phyloP scores from a whole-genome alignment of 2,329 filamentous ascomycete species.

The Fusarium sp. region DNA sequence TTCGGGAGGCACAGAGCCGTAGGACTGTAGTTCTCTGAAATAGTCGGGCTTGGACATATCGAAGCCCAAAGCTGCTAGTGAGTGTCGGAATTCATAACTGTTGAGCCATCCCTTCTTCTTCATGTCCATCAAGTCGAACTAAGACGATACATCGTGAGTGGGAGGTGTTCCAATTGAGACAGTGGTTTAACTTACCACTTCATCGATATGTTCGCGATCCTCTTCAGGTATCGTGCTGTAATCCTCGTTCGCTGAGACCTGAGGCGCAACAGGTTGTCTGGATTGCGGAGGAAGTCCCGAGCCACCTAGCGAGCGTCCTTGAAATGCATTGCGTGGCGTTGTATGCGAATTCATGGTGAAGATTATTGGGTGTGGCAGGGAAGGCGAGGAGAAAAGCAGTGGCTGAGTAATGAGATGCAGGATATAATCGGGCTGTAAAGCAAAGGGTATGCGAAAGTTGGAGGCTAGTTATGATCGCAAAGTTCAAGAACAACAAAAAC shows the following conservation, averaged over 20 bases:
- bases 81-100: conserved; percentile 98
- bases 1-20: conserved; percentile 77
- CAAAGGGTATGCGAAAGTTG: conserved; percentile 10
- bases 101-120: conserved; percentile 95
- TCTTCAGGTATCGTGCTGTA: conserved; percentile 76
- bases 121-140: conserved; percentile 97
- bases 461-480: conserved; percentile 29
- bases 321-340: conserved; percentile 52
- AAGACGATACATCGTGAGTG: conserved; percentile 32
- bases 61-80: conserved; percentile 94
- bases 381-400: conserved; percentile 14
- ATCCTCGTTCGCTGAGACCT: conserved; percentile 53
- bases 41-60: conserved; percentile 89
- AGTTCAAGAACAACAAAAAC: conserved; percentile 16
- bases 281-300: conserved; percentile 49
- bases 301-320: conserved; percentile 50
- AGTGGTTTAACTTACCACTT: conserved; percentile 74
- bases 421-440: conserved; percentile 3
- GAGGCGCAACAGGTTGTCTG: conserved; percentile 49
- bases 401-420: conserved; percentile 20
- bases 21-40: conserved; percentile 80
- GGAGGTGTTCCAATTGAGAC: neutral
- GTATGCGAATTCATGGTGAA: conserved; percentile 53
- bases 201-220: conserved; percentile 91
- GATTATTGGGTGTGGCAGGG: conserved; percentile 29